Base-by-base conservation (phyloP, 257 asterid genomes). In the Penstemon barbatus region DNA sequence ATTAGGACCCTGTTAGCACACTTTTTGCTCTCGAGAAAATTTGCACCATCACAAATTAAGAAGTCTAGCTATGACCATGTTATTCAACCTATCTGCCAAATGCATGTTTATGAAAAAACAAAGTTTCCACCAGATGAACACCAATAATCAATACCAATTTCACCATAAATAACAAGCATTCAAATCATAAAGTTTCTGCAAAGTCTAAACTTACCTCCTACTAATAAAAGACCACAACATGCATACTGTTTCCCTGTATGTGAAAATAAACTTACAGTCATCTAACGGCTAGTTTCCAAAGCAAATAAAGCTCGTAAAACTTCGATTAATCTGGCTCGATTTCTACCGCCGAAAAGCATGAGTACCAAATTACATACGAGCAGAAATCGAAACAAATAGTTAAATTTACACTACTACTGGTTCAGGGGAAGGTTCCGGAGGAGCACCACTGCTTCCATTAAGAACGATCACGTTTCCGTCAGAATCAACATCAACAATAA, bases 391-490 rank as follows among this genome's bases (percentile, higher is more conserved):
- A 38, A 13, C 10, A 10, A 7, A 45, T 0, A 18, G 42, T 9
- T 3, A 48, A 53, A 39, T 38, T 83, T 86, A 84, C 61, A 85
- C 82, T 2, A 74, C 74, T 57, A 85, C 39, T 0, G 83, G 89
- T 45, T 85, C 87, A 0, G 82, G 82, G n/a, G 79, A 58, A 3
- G 84, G 74, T n/a, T 82, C 84, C 0, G 88, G 79, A 18, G 84
- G 86, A 52, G 85, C 77, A 10, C 95, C 84, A 15, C 78, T 81
- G 74, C 76, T 69, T 6, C 91, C 92, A 45, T 85, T 88, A 33
- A 85, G 85, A 54, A 88, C 92, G 0, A 80, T 74, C 68, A 83
- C 89, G 2, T 87, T 85, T 10, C 93, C 95, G 39, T 86, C 91
- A 4, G 87, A 76, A 71, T 86, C 87, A 10, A 81, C 96, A 51